Evolutionary conservation across 441 rosid genomes (phyloP).

Genomic region (Geranium incanum): DNA sequence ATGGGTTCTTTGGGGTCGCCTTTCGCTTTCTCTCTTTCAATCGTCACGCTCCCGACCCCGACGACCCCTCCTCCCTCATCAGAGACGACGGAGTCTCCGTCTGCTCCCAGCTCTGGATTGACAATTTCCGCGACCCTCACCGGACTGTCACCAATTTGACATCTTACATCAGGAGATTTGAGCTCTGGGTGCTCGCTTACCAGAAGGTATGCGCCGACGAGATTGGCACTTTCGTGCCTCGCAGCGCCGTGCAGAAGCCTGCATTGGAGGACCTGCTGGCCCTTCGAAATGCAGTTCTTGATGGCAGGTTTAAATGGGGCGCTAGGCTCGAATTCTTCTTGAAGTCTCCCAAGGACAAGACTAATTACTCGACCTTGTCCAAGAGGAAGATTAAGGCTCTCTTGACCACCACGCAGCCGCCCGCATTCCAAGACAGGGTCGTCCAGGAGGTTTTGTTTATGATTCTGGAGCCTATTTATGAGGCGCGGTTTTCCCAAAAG

Average conservation of each 20-base stretch:
- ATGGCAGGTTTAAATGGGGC: constrained; percentile 88
- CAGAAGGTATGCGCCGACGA: constrained; percentile 86
- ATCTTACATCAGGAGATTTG: constrained; percentile 64
- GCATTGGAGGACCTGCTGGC: constrained; percentile 74
- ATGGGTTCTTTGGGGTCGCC: constrained; percentile 24
- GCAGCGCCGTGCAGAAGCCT: constrained; percentile 65
- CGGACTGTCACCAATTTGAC: constrained; percentile 48
- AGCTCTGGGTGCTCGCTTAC: constrained; percentile 83
- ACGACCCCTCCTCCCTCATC: constrained; percentile 64
- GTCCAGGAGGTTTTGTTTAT: constrained; percentile 82
- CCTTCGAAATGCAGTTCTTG: constrained; percentile 81
- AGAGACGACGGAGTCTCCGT: constrained; percentile 90
- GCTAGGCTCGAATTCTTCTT: constrained; percentile 77
- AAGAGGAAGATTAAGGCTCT: constrained; percentile 85
- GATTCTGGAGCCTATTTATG: constrained; percentile 80
- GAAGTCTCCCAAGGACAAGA: constrained; percentile 81
- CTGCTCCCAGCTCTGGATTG: constrained; percentile 92
- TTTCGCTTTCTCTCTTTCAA: constrained; percentile 45
- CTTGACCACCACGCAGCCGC: constrained; percentile 78
- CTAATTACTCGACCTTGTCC: constrained; percentile 67
- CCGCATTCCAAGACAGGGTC: constrained; percentile 82
- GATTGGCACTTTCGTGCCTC: constrained; percentile 73
- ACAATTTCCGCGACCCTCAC: constrained; percentile 69
- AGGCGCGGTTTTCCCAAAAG: constrained; percentile 78
- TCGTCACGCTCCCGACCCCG: constrained; percentile 57